phyloP scores from a whole-genome alignment of 2,329 filamentous ascomycete species.

The Colletotrichum sojae region DNA sequence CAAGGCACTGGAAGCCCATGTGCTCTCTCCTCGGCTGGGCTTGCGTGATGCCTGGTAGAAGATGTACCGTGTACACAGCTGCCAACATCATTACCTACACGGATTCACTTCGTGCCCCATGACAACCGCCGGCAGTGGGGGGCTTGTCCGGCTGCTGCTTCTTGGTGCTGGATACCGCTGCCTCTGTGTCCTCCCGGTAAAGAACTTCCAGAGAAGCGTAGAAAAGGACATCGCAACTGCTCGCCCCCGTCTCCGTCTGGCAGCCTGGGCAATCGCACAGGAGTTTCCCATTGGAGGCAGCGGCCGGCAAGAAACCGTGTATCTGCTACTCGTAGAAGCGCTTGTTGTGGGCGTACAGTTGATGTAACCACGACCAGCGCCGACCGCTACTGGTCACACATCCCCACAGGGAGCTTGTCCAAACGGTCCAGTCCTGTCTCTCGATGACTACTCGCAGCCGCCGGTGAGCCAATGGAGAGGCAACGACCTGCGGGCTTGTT shows the following conservation, averaged over 20 bases:
- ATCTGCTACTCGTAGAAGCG: slow-evolving; percentile 26
- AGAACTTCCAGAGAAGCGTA: no score
- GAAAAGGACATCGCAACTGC: background rate
- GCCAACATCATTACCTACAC: slow-evolving; percentile 2
- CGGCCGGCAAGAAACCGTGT: slow-evolving; percentile 11
- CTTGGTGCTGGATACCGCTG: background rate
- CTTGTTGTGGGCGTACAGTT: slow-evolving; percentile 1
- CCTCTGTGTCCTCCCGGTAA: background rate
- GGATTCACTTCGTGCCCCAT: background rate
- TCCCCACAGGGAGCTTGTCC: slow-evolving; percentile 39
- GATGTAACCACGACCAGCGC: slow-evolving; percentile 32
- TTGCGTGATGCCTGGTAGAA: slow-evolving; percentile 22
- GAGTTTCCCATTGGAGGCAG: background rate
- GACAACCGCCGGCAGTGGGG: slow-evolving; percentile 10
- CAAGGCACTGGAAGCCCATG: slow-evolving; percentile 28
- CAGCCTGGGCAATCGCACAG: slow-evolving; percentile 10
- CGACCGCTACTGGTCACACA: slow-evolving; percentile 3
- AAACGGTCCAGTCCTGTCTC: slow-evolving; percentile 37
- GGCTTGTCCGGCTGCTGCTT: background rate
- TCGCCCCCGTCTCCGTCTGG: no score
- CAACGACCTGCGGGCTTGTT: slow-evolving; percentile 14
- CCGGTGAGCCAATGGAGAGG: slow-evolving; percentile 30
- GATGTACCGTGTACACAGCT: slow-evolving; percentile 13
- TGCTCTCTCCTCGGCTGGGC: slow-evolving; percentile 19
- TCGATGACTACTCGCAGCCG: slow-evolving; percentile 34